Evolutionary conservation across 2,329 filamentous ascomycete genomes (phyloP).

Genomic region (Podosphaera aphanis): DNA sequence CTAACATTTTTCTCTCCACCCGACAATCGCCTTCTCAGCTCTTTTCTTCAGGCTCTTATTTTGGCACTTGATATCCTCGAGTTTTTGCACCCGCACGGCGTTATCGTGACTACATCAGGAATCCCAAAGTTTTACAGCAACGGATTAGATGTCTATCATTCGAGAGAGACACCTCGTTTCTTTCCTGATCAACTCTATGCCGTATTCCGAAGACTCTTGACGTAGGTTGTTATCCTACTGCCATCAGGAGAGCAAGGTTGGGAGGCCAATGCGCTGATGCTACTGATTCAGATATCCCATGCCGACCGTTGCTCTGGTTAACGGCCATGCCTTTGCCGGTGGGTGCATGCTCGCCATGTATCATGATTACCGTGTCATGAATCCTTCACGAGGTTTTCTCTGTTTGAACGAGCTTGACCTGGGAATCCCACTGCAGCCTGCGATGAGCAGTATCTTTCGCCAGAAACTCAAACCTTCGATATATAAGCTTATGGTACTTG

Average conservation of each 20-base stretch:
- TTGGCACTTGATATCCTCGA: slow-evolving; percentile 55
- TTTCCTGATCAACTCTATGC: slow-evolving; percentile 35
- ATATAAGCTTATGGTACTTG: slow-evolving; percentile 46
- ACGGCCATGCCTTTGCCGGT: slow-evolving; percentile 61
- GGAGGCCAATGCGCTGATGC: background rate
- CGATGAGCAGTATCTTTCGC: slow-evolving; percentile 55
- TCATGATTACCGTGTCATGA: slow-evolving; percentile 65
- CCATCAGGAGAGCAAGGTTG: background rate
- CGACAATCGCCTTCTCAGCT: slow-evolving; percentile 52
- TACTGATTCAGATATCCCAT: slow-evolving; percentile 35
- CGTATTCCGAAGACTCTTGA: slow-evolving; percentile 40
- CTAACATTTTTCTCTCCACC: slow-evolving; percentile 46
- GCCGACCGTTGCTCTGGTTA: slow-evolving; percentile 59
- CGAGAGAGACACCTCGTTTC: slow-evolving; percentile 34
- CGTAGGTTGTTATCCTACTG: slow-evolving; percentile 17
- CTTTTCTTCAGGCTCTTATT: slow-evolving; percentile 43
- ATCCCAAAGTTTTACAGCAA: slow-evolving; percentile 67
- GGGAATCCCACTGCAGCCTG: slow-evolving; percentile 47
- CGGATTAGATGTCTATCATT: slow-evolving; percentile 53
- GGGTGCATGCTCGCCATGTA: slow-evolving; percentile 65
- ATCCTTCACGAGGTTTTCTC: slow-evolving; percentile 43
- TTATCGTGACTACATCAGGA: slow-evolving; percentile 52
- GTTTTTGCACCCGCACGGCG: slow-evolving; percentile 37
- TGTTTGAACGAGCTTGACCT: slow-evolving; percentile 69
- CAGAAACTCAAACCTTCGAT: slow-evolving; percentile 33